phyloP scores from a whole-genome alignment of 768 basidiomycete genomes.

The Royoungia palumana region DNA sequence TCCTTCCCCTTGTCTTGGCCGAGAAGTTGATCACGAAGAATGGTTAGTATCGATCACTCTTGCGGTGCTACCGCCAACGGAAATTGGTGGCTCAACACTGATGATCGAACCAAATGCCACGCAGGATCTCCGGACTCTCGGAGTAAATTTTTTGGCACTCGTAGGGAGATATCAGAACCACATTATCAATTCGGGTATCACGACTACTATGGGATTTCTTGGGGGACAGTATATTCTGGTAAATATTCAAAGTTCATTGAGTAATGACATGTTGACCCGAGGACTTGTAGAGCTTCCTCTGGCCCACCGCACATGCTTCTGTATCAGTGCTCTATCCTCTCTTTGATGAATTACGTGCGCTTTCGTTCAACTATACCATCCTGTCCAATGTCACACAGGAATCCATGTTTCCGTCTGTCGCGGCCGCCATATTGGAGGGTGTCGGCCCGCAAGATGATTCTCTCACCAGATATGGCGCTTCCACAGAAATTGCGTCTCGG shows the following conservation, averaged over 20 bases:
- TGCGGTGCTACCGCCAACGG: slow-evolving; percentile 3
- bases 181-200: slow-evolving; percentile 8
- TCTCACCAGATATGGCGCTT: background rate
- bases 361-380: slow-evolving; percentile 11
- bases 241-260: background rate
- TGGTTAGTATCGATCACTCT: slow-evolving; percentile 11
- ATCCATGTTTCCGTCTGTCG: slow-evolving; percentile 7
- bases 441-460: slow-evolving; percentile 7
- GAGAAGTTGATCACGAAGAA: background rate
- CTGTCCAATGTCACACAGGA: slow-evolving; percentile 8
- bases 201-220: background rate
- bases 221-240: slow-evolving; percentile 4
- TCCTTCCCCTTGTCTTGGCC: background rate
- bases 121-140: slow-evolving; percentile 4
- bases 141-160: slow-evolving; percentile 10
- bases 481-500: slow-evolving; percentile 9
- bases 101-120: slow-evolving; percentile 6
- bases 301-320: slow-evolving; percentile 2
- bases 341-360: slow-evolving; percentile 8
- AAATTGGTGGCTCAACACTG: slow-evolving; percentile 5
- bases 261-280: background rate
- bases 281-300: slow-evolving; percentile 3
- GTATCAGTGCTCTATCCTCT: slow-evolving; percentile 10
- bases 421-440: slow-evolving; percentile 1
- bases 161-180: slow-evolving; percentile 17